Conservation (phyloP, 768 basidiomycete genomes). For the Mycena amicta region DNA sequence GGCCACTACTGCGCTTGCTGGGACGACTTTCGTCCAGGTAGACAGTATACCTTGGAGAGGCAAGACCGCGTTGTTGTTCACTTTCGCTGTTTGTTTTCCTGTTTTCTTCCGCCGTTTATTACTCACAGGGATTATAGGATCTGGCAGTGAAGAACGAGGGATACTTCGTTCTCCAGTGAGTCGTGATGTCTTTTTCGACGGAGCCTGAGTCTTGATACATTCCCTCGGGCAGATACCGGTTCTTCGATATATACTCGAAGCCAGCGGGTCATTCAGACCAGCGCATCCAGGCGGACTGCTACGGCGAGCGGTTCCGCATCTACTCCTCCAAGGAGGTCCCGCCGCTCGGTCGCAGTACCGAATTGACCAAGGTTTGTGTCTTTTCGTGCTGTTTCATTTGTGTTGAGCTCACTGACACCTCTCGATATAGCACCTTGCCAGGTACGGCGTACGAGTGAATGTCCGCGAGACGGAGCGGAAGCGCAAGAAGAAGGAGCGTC, state of each 20-base stretch:
- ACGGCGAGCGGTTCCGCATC: constrained; percentile 42
- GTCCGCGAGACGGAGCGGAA: constrained; percentile 61
- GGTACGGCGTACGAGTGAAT: constrained; percentile 61
- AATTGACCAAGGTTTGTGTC: constrained; percentile 43
- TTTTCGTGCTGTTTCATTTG: not conserved
- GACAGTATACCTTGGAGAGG: constrained; percentile 57
- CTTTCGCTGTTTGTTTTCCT: constrained; percentile 51
- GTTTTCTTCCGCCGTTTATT: constrained; percentile 1
- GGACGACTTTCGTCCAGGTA: constrained; percentile 63
- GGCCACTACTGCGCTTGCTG: constrained; percentile 55
- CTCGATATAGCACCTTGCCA: constrained; percentile 48
- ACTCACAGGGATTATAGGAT: constrained; percentile 44
- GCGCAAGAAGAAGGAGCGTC: constrained; percentile 41
- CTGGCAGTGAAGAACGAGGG: constrained; percentile 73
- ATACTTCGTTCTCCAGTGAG: constrained; percentile 52
- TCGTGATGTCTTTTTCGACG: not conserved
- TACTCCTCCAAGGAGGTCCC: constrained; percentile 52
- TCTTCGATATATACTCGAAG: constrained; percentile 41
- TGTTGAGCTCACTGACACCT: not conserved
- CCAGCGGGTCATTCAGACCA: constrained; percentile 23
- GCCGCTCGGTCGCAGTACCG: constrained; percentile 42
- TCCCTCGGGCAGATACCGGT: constrained; percentile 32
- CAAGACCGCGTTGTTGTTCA: constrained; percentile 59
- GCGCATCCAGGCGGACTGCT: constrained; percentile 45
- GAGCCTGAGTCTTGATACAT: too few relatives aligned